Evolutionary conservation across 2,329 filamentous ascomycete species (phyloP), one percentile per base, ranked within the genome.

Genomic region (Ploettnerulaceae sp.): DNA sequence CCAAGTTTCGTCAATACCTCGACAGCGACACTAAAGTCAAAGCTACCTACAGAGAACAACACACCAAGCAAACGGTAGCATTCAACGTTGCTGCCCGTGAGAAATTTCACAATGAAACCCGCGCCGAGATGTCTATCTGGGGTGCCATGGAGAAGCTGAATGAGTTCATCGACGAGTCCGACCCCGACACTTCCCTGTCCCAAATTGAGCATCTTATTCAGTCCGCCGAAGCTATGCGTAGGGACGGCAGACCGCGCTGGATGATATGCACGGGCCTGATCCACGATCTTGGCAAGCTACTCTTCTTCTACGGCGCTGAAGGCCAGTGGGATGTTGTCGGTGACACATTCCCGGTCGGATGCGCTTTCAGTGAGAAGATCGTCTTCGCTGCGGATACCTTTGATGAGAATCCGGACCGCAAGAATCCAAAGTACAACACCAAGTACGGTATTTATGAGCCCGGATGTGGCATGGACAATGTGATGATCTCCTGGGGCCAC

Each of bases 311-410:
- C 69, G 86, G 80, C 51, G 87, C 86, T n/a, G 71, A 84, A 60
- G 89, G 89, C 41, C 89, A 95, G 69, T 95, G 89, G 89, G 89
- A 94, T 62, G 89, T 95, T 3, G 89, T 95, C 20, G 89, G 89
- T 47, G 86, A 90, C 67, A 89, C 85, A 1, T 89, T 90, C 68
- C 83, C 84, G 35, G 83, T 89, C 32, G 86, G 86, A 58, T 88
- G 84, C 65, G 77, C 75, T 52, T 89, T 87, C 62, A 83, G 88
- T 62, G 71, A 82, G 49, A 73, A 76, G 56, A 91, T 91, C 71
- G 85, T 95, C 69, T 89, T 91, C 68, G 81, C n/a, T n/a, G n/a
- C 84, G 0, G 79, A 83, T 44, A 88, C 83, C 18, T 95, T 95
- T 67, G 69, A 67, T 51, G 74, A 71, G 45, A 95, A 95, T 70